A percentile compares a stretch with the other conserved stretches of the same genome.
phyloP scores from a whole-genome alignment of 495 filamentous ascomycete genomes.

The Penicillium ochrochloron region DNA sequence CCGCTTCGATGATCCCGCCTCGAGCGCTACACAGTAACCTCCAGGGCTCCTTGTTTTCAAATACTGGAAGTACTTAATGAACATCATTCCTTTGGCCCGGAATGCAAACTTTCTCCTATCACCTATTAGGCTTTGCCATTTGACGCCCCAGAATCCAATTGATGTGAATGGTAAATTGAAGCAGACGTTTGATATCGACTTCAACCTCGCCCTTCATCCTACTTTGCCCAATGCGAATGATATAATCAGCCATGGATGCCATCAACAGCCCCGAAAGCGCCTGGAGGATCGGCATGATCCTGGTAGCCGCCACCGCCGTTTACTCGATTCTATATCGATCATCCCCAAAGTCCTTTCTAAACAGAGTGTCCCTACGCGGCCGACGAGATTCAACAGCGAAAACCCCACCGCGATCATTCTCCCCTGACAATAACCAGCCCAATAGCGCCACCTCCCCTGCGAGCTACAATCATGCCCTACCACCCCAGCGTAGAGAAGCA shows the following conservation, averaged over 20 bases:
- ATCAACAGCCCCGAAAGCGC: conserved; percentile 22
- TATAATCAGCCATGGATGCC: conserved; percentile 20
- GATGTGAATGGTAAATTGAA: neutral
- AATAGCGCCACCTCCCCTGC: conserved; percentile 31
- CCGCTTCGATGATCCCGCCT: conserved; percentile 24
- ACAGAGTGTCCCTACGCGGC: conserved; percentile 30
- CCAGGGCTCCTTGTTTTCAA: neutral
- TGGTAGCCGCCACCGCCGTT: conserved; percentile 32
- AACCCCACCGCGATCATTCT: conserved; percentile 62
- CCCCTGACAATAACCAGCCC: conserved; percentile 51
- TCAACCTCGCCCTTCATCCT: neutral
- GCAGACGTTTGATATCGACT: neutral
- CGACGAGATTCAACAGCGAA: conserved; percentile 47
- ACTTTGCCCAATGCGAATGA: conserved; percentile 19
- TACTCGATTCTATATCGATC: conserved; percentile 21
- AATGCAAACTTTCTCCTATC: neutral
- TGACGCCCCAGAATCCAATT: neutral
- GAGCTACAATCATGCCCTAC: conserved; percentile 56
- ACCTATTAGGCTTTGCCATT: neutral
- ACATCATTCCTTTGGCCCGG: neutral
- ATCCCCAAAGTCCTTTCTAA: conserved; percentile 20
- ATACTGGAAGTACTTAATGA: conserved; percentile 19
- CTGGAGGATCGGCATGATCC: conserved; percentile 31
- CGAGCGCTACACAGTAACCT: conserved; percentile 14
- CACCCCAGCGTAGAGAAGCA: conserved; percentile 58